phyloP scores from a whole-genome alignment of 1,284 basidiomycete genomes.

The Mycena sp. region DNA sequence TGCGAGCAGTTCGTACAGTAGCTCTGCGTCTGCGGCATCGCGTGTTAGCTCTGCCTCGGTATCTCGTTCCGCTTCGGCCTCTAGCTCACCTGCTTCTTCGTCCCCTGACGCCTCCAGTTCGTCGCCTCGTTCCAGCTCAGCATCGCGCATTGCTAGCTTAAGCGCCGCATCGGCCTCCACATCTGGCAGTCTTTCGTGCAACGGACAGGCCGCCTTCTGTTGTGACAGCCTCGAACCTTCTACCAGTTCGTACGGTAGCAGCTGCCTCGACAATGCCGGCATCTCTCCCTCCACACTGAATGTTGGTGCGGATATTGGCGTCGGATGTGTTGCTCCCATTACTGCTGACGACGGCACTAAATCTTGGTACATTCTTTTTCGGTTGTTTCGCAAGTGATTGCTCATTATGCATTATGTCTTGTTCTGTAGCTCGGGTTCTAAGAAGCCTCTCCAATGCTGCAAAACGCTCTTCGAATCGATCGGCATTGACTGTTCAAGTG shows the following conservation, averaged over 20 bases:
- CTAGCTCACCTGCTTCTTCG: background rate
- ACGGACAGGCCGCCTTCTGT: no score
- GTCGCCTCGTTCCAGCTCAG: background rate
- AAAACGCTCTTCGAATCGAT: constrained; percentile 2
- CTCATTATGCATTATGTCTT: background rate
- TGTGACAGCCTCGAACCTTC: background rate
- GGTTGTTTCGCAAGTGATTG: no score
- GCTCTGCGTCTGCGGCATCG: background rate
- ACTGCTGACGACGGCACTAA: background rate
- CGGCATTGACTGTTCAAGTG: constrained; percentile 6
- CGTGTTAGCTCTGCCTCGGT: background rate
- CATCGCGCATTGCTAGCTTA: background rate
- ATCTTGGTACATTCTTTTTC: constrained; percentile 4
- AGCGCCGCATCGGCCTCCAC: background rate
- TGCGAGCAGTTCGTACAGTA: background rate
- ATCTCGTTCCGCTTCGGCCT: background rate
- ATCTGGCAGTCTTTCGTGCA: no score
- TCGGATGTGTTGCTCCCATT: background rate
- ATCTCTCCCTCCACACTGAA: background rate
- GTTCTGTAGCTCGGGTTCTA: background rate
- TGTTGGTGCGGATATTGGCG: background rate
- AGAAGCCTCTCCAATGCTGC: constrained; percentile 7
- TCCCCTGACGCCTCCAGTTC: background rate
- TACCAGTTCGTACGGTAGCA: background rate
- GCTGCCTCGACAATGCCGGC: background rate